phyloP scores from a whole-genome alignment of 495 filamentous ascomycete genomes.

The Glutinoglossum americanum region DNA sequence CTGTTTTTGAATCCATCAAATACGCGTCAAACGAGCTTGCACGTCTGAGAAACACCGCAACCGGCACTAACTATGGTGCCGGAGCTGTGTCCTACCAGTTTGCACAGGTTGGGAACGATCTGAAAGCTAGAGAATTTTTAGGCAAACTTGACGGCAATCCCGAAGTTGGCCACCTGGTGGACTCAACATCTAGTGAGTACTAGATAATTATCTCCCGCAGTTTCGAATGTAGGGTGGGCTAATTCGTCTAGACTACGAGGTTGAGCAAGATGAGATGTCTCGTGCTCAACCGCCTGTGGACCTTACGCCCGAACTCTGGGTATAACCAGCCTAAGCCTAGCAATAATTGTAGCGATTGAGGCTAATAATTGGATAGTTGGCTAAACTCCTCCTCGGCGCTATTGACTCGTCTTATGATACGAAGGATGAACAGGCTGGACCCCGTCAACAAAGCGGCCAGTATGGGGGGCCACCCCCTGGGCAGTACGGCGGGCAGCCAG shows the following conservation, averaged over 20 bases:
- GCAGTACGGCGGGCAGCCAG: slow-evolving; percentile 4
- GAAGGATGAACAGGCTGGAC: slow-evolving; percentile 30
- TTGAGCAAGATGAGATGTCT: slow-evolving; percentile 40
- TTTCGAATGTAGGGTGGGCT: background rate
- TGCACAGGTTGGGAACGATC: slow-evolving; percentile 51
- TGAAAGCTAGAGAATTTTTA: slow-evolving; percentile 41
- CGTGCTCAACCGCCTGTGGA: slow-evolving; percentile 30
- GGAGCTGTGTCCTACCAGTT: slow-evolving; percentile 47
- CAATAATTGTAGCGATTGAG: background rate
- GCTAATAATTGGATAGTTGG: slow-evolving; percentile 20
- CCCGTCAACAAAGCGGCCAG: slow-evolving; percentile 5
- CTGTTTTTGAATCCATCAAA: slow-evolving; percentile 29
- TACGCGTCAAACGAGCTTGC: slow-evolving; percentile 24
- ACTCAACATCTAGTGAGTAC: slow-evolving; percentile 51
- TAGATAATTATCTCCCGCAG: background rate
- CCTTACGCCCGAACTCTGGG: slow-evolving; percentile 46
- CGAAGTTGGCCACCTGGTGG: slow-evolving; percentile 36
- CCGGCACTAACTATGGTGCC: slow-evolving; percentile 19
- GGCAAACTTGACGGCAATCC: slow-evolving; percentile 40
- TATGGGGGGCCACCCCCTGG: slow-evolving; percentile 6
- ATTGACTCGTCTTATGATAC: slow-evolving; percentile 44
- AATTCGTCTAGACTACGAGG: slow-evolving; percentile 10
- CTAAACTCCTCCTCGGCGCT: slow-evolving; percentile 49
- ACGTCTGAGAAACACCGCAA: slow-evolving; percentile 10
- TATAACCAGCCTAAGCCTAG: slow-evolving; percentile 10